Percentiles rank a stretch among this genome's conserved stretches.
These are phyloP conservation scores for Aspergillus hiratsukae DNA, from an alignment of 2,329 filamentous ascomycete genomes.

Conservation along the genomic window DNA sequence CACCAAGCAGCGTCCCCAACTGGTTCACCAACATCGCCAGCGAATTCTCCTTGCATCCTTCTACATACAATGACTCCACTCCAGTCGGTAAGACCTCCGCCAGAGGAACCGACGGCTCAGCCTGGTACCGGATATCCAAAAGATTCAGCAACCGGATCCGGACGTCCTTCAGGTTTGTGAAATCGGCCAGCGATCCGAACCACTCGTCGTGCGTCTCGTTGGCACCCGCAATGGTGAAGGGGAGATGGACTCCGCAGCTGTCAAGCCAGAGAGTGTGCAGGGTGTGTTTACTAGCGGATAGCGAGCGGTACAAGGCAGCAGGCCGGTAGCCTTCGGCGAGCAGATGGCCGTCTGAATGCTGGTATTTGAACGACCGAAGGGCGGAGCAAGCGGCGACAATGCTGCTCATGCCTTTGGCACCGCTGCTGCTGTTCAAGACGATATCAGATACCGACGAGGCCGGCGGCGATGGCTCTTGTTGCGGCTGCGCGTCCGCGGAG, in stretches of 20 bases:
- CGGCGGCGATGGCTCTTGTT: not conserved
- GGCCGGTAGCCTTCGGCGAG: conserved; percentile 24
- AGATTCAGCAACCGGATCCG: conserved; percentile 30
- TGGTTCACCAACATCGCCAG: conserved; percentile 23
- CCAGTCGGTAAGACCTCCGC: conserved; percentile 20
- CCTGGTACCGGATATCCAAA: conserved; percentile 25
- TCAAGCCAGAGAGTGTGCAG: conserved; percentile 28
- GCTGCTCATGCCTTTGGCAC: conserved; percentile 19
- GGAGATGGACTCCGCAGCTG: conserved; percentile 22
- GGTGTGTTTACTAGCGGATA: conserved; percentile 19
- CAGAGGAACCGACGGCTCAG: conserved; percentile 20
- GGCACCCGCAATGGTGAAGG: conserved; percentile 24
- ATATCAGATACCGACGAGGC: conserved; percentile 23
- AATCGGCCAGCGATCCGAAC: conserved; percentile 26
- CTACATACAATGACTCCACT: conserved; percentile 23
- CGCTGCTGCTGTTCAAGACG: conserved; percentile 23
- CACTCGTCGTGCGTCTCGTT: conserved; percentile 29
- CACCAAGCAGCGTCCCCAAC: conserved; percentile 18
- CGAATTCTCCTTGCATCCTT: conserved; percentile 25
- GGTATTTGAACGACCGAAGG: conserved; percentile 27
- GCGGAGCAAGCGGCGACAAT: conserved; percentile 20
- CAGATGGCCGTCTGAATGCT: conserved; percentile 27
- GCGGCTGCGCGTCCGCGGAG: not conserved
- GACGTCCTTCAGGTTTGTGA: conserved; percentile 22
- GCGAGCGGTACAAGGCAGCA: conserved; percentile 20